phyloP scores from a whole-genome alignment of 1,284 basidiomycete genomes.

The Microstroma glucosiphilum region DNA sequence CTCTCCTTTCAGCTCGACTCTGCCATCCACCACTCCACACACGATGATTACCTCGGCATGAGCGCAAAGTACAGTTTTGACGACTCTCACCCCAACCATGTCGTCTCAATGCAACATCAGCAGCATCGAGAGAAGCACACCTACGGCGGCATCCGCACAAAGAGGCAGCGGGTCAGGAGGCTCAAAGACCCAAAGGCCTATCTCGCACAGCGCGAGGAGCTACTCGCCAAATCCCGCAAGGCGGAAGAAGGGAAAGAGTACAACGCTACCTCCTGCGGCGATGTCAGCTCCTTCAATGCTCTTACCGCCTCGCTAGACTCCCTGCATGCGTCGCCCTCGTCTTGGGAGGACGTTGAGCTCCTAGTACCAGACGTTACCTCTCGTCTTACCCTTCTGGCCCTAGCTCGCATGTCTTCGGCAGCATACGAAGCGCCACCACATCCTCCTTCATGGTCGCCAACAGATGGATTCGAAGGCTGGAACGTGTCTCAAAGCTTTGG shows the following conservation, averaged over 20 bases:
- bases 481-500: slow-evolving; percentile 59
- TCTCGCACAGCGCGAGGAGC: not conserved
- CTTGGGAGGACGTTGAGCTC: slow-evolving; percentile 56
- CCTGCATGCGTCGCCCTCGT: slow-evolving; percentile 11
- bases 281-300: not conserved
- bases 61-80: too few relatives aligned
- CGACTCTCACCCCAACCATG: too few relatives aligned
- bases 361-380: slow-evolving; percentile 63
- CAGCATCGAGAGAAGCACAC: too few relatives aligned
- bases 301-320: not conserved
- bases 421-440: slow-evolving; percentile 60
- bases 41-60: too few relatives aligned
- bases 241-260: not conserved
- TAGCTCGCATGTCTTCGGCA: slow-evolving; percentile 92
- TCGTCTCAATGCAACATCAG: too few relatives aligned
- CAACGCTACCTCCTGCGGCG: not conserved
- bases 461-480: slow-evolving; percentile 35
- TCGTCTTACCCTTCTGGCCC: slow-evolving; percentile 67
- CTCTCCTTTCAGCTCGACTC: too few relatives aligned
- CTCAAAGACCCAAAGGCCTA: slow-evolving; percentile 3
- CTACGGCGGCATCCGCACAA: slow-evolving; percentile 1
- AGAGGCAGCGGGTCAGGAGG: not conserved
- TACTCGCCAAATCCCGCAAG: not conserved
- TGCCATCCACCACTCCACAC: too few relatives aligned
- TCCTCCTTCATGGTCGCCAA: slow-evolving; percentile 22